Percentiles rank a stretch among this genome's conserved stretches.
Evolutionary conservation across 306 rosid species (phyloP).

Genomic region (Arachis stenosperma): DNA sequence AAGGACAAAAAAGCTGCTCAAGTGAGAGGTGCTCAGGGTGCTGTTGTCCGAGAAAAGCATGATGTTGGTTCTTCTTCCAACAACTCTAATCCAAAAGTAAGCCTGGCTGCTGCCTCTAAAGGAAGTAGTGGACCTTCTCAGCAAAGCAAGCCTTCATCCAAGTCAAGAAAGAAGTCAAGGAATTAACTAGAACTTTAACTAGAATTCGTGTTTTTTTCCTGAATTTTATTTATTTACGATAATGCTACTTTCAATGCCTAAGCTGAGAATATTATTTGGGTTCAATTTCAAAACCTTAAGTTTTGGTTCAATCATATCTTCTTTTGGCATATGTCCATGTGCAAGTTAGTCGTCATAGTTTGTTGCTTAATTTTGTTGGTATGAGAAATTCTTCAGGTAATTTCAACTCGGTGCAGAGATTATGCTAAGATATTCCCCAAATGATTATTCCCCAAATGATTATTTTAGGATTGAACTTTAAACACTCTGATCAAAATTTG

Average conservation of each 20-base stretch:
- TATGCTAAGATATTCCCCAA: too few species aligned
- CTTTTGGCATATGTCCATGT: slow-evolving; percentile 4
- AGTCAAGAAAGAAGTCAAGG: slow-evolving; percentile 90
- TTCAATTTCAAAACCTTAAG: slow-evolving; percentile 29
- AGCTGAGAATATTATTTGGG: slow-evolving; percentile 29
- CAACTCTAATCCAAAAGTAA: slow-evolving; percentile 61
- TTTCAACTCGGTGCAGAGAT: too few species aligned
- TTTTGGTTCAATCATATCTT: slow-evolving; percentile 38
- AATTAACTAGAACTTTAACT: slow-evolving; percentile 41
- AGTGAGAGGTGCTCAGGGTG: slow-evolving; percentile 98
- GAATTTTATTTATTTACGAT: slow-evolving; percentile 32
- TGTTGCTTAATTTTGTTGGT: not conserved
- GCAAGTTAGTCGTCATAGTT: slow-evolving; percentile 8
- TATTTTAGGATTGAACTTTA: too few species aligned
- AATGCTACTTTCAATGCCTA: slow-evolving; percentile 32
- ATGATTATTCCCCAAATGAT: too few species aligned
- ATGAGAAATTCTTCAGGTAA: not conserved
- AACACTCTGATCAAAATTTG: too few species aligned
- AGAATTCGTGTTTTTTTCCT: slow-evolving; percentile 19
- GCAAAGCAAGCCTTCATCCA: slow-evolving; percentile 65
- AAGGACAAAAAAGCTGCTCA: slow-evolving; percentile 99
- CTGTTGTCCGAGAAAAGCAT: slow-evolving; percentile 81
- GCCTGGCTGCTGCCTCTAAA: slow-evolving; percentile 63
- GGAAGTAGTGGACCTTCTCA: slow-evolving; percentile 59
- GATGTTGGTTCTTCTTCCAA: slow-evolving; percentile 59